Conservation (phyloP, 2,329 filamentous ascomycete species). For the Aspergillus quadricinctus region DNA sequence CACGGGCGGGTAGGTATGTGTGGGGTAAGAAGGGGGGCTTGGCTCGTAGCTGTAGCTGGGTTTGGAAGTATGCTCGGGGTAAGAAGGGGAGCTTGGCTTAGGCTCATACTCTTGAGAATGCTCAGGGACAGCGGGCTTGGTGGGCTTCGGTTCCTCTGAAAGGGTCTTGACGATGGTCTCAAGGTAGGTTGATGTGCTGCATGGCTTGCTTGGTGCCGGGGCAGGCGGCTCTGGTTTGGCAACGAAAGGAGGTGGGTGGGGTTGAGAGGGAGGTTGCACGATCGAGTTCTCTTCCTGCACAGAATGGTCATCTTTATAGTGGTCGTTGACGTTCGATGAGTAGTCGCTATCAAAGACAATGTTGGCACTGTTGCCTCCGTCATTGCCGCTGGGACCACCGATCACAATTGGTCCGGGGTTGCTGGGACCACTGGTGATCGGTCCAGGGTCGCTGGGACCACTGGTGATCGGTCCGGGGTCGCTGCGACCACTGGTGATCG, state of each 20-base stretch:
- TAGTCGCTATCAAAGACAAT: conserved; percentile 8
- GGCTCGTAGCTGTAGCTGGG: not conserved
- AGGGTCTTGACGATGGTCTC: not conserved
- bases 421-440: too few species aligned
- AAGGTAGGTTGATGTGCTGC: not conserved
- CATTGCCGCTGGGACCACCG: conserved; percentile 15
- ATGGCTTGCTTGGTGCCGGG: not conserved
- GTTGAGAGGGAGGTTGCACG: conserved; percentile 7
- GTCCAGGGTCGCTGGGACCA: too few species aligned
- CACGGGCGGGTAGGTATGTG: too few species aligned
- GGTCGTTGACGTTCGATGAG: conserved; percentile 10
- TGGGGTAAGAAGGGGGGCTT: not conserved
- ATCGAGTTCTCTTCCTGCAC: conserved; percentile 10
- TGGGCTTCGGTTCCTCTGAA: not conserved
- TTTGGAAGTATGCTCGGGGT: not conserved
- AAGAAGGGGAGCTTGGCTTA: not conserved
- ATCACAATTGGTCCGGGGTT: too few species aligned
- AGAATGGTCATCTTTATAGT: conserved; percentile 22
- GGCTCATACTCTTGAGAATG: not conserved
- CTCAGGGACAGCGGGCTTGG: not conserved
- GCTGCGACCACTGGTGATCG: too few species aligned
- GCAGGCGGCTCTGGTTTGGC: too few species aligned
- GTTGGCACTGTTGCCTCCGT: conserved; percentile 10
- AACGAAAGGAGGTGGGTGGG: not conserved
- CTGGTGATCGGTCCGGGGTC: too few species aligned